Conservation (phyloP, 2,329 filamentous ascomycete genomes). For the Phialemonium atrogriseum region DNA sequence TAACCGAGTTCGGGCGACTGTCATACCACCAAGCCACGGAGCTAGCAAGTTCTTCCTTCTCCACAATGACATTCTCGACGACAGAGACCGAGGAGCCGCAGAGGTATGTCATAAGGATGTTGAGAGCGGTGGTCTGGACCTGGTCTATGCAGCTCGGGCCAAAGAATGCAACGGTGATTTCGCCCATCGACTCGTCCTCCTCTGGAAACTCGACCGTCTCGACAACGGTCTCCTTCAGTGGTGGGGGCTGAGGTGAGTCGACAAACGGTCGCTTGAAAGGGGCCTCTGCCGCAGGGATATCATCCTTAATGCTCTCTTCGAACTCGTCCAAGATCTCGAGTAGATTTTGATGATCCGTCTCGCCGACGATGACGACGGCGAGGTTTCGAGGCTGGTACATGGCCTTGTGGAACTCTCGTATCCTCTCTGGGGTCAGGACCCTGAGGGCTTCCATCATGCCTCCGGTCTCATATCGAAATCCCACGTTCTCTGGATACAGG, state of each 20-base stretch:
- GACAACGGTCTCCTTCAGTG: slow-evolving; percentile 62
- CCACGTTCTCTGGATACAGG: slow-evolving; percentile 80
- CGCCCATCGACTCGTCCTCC: slow-evolving; percentile 88
- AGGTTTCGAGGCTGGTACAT: slow-evolving; percentile 99
- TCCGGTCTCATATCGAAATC: slow-evolving; percentile 96
- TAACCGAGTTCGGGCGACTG: slow-evolving; percentile 69
- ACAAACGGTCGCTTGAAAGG: slow-evolving; percentile 87
- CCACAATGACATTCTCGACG: slow-evolving; percentile 84
- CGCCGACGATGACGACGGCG: slow-evolving; percentile 84
- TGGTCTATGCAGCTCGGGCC: slow-evolving; percentile 73
- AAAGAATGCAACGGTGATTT: slow-evolving; percentile 78
- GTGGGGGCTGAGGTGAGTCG: slow-evolving; percentile 71
- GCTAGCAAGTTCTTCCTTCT: slow-evolving; percentile 86
- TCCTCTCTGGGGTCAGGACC: slow-evolving; percentile 77
- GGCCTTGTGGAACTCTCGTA: slow-evolving; percentile 86
- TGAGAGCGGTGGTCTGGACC: slow-evolving; percentile 61
- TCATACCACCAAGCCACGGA: slow-evolving; percentile 75
- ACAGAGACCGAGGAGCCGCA: slow-evolving; percentile 90
- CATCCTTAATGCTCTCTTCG: slow-evolving; percentile 75
- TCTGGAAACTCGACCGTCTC: slow-evolving; percentile 88
- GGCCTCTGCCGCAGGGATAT: slow-evolving; percentile 66
- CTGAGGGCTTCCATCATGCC: slow-evolving; percentile 91
- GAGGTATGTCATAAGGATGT: slow-evolving; percentile 76
- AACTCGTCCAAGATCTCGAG: slow-evolving; percentile 78
- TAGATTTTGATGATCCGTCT: slow-evolving; percentile 75